phyloP scores from a whole-genome alignment of 306 rosid genomes.

The Erythrophleum fordii region DNA sequence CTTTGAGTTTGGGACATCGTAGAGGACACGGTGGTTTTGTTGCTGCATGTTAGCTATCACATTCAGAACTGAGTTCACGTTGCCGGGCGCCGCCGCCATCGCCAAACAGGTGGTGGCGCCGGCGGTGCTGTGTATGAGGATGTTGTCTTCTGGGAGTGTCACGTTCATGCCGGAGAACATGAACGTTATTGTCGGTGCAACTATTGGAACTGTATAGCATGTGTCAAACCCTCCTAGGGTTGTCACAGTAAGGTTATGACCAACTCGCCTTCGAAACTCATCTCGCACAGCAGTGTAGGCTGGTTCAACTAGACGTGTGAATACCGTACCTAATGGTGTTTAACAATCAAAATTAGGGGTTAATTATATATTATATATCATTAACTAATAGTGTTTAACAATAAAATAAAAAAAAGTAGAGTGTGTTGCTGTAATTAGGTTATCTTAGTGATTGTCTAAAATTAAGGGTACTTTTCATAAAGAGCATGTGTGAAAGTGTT shows the following conservation, averaged over 20 bases:
- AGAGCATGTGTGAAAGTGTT: not conserved
- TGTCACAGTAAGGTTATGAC: slow-evolving; percentile 51
- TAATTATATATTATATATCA: too few relatives aligned
- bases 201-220: slow-evolving; percentile 74
- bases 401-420: too few relatives aligned
- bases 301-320: slow-evolving; percentile 74
- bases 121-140: slow-evolving; percentile 76
- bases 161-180: slow-evolving; percentile 89
- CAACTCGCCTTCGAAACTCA: slow-evolving; percentile 72
- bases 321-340: slow-evolving; percentile 67
- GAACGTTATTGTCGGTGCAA: slow-evolving; percentile 75
- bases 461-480: too few relatives aligned
- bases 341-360: not conserved
- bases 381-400: too few relatives aligned
- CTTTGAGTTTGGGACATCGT: slow-evolving; percentile 81
- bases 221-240: slow-evolving; percentile 91
- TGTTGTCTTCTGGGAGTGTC: slow-evolving; percentile 78
- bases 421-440: too few relatives aligned
- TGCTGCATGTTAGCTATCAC: slow-evolving; percentile 97
- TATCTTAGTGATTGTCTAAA: too few relatives aligned
- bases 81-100: slow-evolving; percentile 77
- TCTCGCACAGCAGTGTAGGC: slow-evolving; percentile 71
- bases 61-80: slow-evolving; percentile 86
- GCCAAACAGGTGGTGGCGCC: slow-evolving; percentile 84
- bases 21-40: slow-evolving; percentile 85